Conservation (phyloP, 257 asterid genomes). For the Dorcoceras hygrometricum region DNA sequence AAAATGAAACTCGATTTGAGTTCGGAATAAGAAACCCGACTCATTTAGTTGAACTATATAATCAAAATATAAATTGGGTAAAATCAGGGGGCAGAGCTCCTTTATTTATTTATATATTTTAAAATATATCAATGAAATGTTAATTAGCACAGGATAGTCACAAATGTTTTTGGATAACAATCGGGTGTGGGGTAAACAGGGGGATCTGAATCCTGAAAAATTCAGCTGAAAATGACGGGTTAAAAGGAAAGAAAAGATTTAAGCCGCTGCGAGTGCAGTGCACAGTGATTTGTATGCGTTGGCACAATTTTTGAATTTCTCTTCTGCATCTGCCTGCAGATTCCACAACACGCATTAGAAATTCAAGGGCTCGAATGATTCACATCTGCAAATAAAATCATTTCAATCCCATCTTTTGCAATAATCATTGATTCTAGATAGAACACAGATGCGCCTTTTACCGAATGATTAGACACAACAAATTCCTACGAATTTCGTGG, state of each 20-base stretch:
- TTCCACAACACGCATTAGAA: conserved; percentile 1
- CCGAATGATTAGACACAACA: too few relatives aligned
- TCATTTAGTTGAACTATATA: neutral
- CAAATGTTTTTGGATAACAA: too few relatives aligned
- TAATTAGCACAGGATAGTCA: too few relatives aligned
- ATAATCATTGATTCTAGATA: too few relatives aligned
- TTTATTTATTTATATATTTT: too few relatives aligned
- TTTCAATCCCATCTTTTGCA: too few relatives aligned
- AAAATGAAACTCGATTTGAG: too few relatives aligned
- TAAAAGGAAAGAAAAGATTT: conserved; percentile 13
- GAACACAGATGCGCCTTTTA: too few relatives aligned
- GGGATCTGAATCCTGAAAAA: neutral
- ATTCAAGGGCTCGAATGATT: neutral
- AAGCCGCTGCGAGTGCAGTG: conserved; percentile 41
- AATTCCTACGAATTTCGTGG: too few relatives aligned
- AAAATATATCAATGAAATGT: too few relatives aligned
- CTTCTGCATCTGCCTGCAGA: conserved; percentile 72
- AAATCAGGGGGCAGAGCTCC: neutral
- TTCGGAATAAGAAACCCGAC: neutral
- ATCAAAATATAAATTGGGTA: neutral
- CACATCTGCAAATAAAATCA: too few relatives aligned
- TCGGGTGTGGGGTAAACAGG: too few relatives aligned
- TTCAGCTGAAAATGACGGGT: neutral
- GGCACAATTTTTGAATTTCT: conserved; percentile 71
- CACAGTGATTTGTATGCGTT: conserved; percentile 76